Percentiles rank a stretch among this genome's conserved stretches.
These are phyloP conservation scores for Chiua sp. DNA, from an alignment of 1,284 basidiomycete genomes.

Conservation along the genomic window DNA sequence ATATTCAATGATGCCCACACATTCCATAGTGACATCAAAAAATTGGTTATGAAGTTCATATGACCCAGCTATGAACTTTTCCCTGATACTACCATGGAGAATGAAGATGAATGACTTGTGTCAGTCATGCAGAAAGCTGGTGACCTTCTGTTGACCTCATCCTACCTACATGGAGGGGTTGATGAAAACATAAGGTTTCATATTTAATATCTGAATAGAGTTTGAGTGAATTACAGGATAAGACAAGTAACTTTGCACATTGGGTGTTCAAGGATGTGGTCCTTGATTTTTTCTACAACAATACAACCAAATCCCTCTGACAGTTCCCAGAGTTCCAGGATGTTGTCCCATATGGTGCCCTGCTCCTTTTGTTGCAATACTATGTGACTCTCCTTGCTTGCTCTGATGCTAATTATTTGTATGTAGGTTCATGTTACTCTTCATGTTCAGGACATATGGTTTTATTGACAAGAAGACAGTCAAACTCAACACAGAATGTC, in stretches of 20 bases:
- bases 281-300: neutral
- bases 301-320: neutral
- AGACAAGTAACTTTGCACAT: slow-evolving; percentile 1
- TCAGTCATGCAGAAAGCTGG: neutral
- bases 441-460: neutral
- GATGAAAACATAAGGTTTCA: neutral
- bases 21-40: slow-evolving; percentile 11
- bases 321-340: slow-evolving; percentile 8
- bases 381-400: neutral
- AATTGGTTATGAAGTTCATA: neutral
- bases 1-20: slow-evolving; percentile 8
- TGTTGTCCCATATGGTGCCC: neutral
- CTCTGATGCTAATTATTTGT: neutral
- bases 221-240: neutral
- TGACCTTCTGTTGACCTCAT: neutral
- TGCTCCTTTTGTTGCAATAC: neutral
- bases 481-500: neutral
- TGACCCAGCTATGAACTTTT: neutral
- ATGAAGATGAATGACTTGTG: neutral
- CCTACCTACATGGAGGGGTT: neutral
- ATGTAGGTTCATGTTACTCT: neutral
- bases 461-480: neutral
- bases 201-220: too few species aligned
- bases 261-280: neutral
- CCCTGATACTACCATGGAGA: neutral